Conservation (phyloP, 495 filamentous ascomycete species). For the Penicillium longicatenatum region DNA sequence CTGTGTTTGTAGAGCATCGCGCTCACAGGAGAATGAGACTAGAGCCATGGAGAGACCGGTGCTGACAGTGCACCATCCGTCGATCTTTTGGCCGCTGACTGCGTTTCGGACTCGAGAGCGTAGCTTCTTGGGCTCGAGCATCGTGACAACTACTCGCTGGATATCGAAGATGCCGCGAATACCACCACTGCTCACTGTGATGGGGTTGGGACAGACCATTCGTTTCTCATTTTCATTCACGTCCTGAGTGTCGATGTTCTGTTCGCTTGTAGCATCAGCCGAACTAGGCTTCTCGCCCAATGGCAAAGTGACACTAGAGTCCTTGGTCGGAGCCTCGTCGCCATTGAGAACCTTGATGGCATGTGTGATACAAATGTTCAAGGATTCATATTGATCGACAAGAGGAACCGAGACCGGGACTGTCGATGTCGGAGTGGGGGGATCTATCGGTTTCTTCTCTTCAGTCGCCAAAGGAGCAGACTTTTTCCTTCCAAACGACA, state of each 20-base stretch:
- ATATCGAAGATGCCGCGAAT: slow-evolving; percentile 25
- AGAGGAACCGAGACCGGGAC: neutral
- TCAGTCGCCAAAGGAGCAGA: neutral
- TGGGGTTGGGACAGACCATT: slow-evolving; percentile 15
- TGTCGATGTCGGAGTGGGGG: neutral
- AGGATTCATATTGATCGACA: neutral
- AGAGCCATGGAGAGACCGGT: slow-evolving; percentile 15
- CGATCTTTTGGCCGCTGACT: slow-evolving; percentile 16
- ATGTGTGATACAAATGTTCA: neutral
- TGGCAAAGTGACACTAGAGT: neutral
- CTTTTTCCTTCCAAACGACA: slow-evolving; percentile 8
- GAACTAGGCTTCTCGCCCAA: neutral
- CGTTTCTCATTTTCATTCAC: neutral
- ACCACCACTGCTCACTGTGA: slow-evolving; percentile 18
- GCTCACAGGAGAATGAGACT: slow-evolving; percentile 19
- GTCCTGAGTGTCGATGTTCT: neutral
- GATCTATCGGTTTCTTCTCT: neutral
- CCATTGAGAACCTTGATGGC: neutral
- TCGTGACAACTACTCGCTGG: slow-evolving; percentile 19
- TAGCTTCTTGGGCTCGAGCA: slow-evolving; percentile 16
- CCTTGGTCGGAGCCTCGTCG: neutral
- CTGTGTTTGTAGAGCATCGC: slow-evolving; percentile 11
- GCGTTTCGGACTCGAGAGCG: slow-evolving; percentile 15
- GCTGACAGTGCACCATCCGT: slow-evolving; percentile 25
- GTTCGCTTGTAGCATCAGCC: neutral